Evolutionary conservation across 2,329 filamentous ascomycete genomes (phyloP), one percentile per base, ranked within the genome.

Genomic region (Colletotrichum sp.): DNA sequence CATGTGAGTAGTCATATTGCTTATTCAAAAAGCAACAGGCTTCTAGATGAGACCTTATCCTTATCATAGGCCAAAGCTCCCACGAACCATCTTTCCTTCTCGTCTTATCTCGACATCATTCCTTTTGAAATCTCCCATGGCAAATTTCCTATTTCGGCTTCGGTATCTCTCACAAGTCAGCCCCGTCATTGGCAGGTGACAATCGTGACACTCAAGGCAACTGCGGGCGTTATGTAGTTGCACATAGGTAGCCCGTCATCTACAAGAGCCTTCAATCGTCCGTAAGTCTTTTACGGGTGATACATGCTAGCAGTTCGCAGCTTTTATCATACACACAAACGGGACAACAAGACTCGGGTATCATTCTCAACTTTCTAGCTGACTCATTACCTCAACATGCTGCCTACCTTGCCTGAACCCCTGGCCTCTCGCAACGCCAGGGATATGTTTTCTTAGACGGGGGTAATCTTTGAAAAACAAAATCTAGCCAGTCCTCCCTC

Each of bases 271-370:
- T 12, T 12, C 9, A 10, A 9, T 18, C 9, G 38, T 48, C 9
- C 38, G 5, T n/a, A 48, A 48, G 38, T n/a, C 18, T 10, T 21
- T n/a, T 5, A n/a, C 38, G 8, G 4, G 7, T 36, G 34, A 36
- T 36, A 8, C 34, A 43, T 16, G 3, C 18, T n/a, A 1, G 18
- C 30, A 13, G 13, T 10, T 26, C 9, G 10, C 18, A 3, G 16
- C 34, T 26, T 5, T 24, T 9, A 15, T 26, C 32, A 64, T 2
- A 34, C 21, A 60, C 10, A 6, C 8, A 34, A 67, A 60, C 26
- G 56, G 64, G 77, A 79, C 76, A 81, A 79, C 79, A 81, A 62
- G 79, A 82, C 79, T 80, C 79, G 84, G 84, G 84, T 85, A 85
- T 85, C 83, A 84, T 85, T 85, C 68, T 76, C 73, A 76, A 71